phyloP scores from a whole-genome alignment of 768 basidiomycete genomes.

The Clitopilus hobsonii region DNA sequence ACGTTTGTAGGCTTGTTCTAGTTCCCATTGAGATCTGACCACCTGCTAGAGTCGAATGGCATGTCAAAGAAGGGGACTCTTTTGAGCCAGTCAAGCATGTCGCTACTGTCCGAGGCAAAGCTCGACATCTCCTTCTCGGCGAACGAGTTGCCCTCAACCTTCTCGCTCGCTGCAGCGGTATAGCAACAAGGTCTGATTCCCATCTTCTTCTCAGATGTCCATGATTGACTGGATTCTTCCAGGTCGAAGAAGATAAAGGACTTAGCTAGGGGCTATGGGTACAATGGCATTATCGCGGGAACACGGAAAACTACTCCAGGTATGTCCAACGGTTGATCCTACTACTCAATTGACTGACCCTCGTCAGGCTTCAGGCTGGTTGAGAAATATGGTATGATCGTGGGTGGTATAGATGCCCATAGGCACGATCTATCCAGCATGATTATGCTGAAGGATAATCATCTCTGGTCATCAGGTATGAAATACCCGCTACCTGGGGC shows the following conservation, averaged over 20 bases:
- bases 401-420: constrained; percentile 95
- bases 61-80: constrained; percentile 76
- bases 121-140: constrained; percentile 81
- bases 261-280: constrained; percentile 73
- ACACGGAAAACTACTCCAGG: constrained; percentile 97
- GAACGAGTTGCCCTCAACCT: constrained; percentile 93
- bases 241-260: constrained; percentile 85
- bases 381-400: constrained; percentile 98
- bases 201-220: constrained; percentile 2
- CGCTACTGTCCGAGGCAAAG: constrained; percentile 89
- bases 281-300: constrained; percentile 85
- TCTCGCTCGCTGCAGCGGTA: constrained; percentile 92
- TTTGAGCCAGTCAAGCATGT: constrained; percentile 81
- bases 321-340: constrained; percentile 12
- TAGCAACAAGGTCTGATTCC: constrained; percentile 76
- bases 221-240: constrained; percentile 7
- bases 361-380: constrained; percentile 90
- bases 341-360: too few relatives aligned
- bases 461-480: constrained; percentile 93
- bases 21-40: not conserved
- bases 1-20: constrained; percentile 28
- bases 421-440: constrained; percentile 96
- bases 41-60: constrained; percentile 82
- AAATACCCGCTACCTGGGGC: too few relatives aligned
- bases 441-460: constrained; percentile 99